A percentile compares a stretch with the other conserved stretches of the same genome.
phyloP scores from a whole-genome alignment of 768 basidiomycete species.

The Termitomyces eurrhizus region DNA sequence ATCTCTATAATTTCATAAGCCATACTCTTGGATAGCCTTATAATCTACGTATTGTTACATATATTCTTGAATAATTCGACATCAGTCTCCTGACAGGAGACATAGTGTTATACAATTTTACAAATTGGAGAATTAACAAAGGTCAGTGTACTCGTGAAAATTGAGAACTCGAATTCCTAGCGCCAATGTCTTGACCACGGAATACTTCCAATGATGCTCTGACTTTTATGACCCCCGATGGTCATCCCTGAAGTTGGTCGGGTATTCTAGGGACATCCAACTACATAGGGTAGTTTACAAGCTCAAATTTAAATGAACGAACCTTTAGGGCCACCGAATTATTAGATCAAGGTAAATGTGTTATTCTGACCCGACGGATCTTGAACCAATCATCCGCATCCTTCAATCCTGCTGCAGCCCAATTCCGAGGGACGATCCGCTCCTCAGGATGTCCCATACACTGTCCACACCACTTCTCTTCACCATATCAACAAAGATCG shows the following conservation, averaged over 20 bases:
- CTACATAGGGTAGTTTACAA: not conserved
- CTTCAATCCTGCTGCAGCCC: conserved; percentile 6
- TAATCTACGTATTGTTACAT: not conserved
- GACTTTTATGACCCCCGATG: conserved; percentile 13
- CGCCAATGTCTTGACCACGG: not conserved
- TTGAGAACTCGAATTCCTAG: not conserved
- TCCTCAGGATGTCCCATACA: not conserved
- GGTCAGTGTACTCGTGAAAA: not conserved
- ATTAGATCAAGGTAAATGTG: not conserved
- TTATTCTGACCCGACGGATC: not conserved
- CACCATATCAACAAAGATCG: conserved; percentile 7
- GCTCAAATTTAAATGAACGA: not conserved
- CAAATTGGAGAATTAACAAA: too few relatives aligned
- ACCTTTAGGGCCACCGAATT: not conserved
- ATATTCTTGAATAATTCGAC: not conserved
- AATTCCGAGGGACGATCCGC: not conserved
- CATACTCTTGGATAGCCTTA: not conserved
- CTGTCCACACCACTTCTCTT: not conserved
- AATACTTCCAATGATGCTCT: conserved; percentile 11
- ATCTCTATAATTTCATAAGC: not conserved
- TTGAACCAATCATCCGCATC: conserved; percentile 9
- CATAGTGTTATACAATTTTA: not conserved
- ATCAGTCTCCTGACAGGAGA: not conserved
- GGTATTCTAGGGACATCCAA: not conserved
- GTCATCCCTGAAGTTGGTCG: conserved; percentile 15